Conservation (phyloP, 228 moss, liverwort and hornwort species). For the Sphagnum magellanicum region DNA sequence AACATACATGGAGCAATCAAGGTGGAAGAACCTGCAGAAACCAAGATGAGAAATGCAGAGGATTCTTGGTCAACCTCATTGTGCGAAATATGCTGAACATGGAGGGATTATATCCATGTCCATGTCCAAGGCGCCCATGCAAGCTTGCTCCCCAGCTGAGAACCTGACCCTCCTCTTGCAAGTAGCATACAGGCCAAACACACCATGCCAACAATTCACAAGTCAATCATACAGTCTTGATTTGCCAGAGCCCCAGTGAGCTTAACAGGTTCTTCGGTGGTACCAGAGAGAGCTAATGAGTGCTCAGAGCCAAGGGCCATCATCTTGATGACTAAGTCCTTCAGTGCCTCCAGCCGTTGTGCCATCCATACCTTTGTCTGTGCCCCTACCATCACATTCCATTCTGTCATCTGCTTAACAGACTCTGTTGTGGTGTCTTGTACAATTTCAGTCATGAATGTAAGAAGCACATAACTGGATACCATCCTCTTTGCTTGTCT, state of each 20-base stretch:
- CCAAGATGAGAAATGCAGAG: too few species aligned
- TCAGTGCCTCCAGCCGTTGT: conserved; percentile 57
- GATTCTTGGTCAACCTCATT: conserved; percentile 21
- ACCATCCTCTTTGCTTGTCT: too few species aligned
- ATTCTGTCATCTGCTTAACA: neutral
- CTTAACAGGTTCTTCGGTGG: neutral
- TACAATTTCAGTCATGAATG: too few species aligned
- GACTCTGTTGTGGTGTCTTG: too few species aligned
- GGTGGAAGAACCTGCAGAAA: too few species aligned
- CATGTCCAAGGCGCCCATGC: conserved; percentile 86
- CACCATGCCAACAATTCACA: conserved; percentile 1
- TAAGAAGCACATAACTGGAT: too few species aligned
- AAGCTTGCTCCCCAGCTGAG: conserved; percentile 91
- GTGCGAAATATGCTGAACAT: conserved; percentile 47
- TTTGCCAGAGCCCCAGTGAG: too few species aligned
- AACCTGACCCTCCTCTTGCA: conserved; percentile 71
- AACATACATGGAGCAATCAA: too few species aligned
- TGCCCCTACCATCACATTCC: conserved; percentile 35
- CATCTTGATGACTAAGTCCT: conserved; percentile 49
- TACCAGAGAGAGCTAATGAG: conserved; percentile 71
- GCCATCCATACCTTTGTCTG: conserved; percentile 48
- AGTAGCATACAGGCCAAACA: conserved; percentile 14
- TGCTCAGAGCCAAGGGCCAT: conserved; percentile 84
- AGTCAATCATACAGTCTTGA: neutral
- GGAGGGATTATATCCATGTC: conserved; percentile 48